A percentile compares a stretch with the other conserved stretches of the same genome.
Conservation (phyloP, 192 early-diverging fungal genomes). For the Backusella liffmaniae region DNA sequence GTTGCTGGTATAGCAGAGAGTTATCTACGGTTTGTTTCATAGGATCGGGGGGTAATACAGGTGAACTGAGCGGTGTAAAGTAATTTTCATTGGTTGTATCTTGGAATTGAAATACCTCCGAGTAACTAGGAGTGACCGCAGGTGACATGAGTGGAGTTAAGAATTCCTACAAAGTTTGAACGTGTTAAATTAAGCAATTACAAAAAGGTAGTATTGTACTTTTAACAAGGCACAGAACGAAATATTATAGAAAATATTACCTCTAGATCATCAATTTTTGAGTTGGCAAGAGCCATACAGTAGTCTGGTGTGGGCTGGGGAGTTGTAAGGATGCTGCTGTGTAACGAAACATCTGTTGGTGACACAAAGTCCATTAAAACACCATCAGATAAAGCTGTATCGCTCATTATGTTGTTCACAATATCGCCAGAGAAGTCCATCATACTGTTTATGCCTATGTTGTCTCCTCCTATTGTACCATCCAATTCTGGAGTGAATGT, state of each 20-base stretch:
- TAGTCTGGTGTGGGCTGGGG: background rate
- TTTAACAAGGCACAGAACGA: background rate
- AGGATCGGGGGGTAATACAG: conserved; percentile 46
- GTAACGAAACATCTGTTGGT: background rate
- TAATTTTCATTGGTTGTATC: conserved; percentile 26
- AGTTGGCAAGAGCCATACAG: background rate
- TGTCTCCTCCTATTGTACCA: background rate
- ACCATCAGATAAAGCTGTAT: background rate
- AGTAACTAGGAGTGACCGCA: conserved; percentile 54
- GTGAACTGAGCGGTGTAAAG: conserved; percentile 61
- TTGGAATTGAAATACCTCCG: conserved; percentile 16
- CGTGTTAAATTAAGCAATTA: background rate
- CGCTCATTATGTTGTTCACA: background rate
- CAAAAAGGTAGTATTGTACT: background rate
- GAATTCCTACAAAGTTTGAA: conserved; percentile 9
- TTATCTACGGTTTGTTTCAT: background rate
- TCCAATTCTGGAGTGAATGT: background rate
- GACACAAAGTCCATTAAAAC: background rate
- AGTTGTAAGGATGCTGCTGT: background rate
- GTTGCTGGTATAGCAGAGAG: conserved; percentile 18
- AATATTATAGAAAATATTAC: background rate
- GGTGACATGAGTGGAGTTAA: conserved; percentile 67
- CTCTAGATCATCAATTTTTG: background rate
- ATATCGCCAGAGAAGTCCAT: background rate
- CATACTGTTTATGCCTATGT: background rate